Percentiles rank a stretch among this genome's conserved stretches.
Evolutionary conservation across 768 basidiomycete genomes (phyloP).

Genomic region (Suillus placidus): DNA sequence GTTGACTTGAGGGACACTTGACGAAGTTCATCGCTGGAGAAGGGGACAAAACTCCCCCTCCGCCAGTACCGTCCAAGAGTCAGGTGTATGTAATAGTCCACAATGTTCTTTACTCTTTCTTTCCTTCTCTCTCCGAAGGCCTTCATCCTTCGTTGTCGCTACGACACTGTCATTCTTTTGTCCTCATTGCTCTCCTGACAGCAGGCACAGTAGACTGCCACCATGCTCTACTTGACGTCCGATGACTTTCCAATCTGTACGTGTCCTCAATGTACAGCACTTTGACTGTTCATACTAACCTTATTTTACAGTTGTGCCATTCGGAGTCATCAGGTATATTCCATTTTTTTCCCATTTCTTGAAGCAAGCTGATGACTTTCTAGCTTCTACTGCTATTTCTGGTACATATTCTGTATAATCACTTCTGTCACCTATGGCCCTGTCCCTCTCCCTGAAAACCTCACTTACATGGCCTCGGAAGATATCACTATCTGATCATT

Average conservation of each 20-base stretch:
- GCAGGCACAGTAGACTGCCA: slow-evolving; percentile 8
- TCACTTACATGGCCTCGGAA: slow-evolving; percentile 86
- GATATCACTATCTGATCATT: slow-evolving; percentile 93
- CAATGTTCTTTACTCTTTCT: not conserved
- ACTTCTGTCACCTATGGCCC: slow-evolving; percentile 84
- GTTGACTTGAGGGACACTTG: too few species aligned
- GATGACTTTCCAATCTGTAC: slow-evolving; percentile 90
- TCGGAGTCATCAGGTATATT: slow-evolving; percentile 81
- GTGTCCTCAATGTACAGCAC: slow-evolving; percentile 34
- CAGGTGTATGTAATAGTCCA: not conserved
- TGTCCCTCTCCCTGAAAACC: slow-evolving; percentile 87
- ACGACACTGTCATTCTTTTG: slow-evolving; percentile 18
- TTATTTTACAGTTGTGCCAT: slow-evolving; percentile 75
- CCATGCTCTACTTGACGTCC: slow-evolving; percentile 87
- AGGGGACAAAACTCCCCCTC: too few species aligned
- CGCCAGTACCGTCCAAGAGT: too few species aligned
- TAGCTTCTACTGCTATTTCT: slow-evolving; percentile 93
- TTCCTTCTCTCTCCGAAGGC: not conserved
- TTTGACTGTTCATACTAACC: slow-evolving; percentile 9
- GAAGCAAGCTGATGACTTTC: slow-evolving; percentile 7
- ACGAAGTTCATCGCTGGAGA: too few species aligned
- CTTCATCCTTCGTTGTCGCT: slow-evolving; percentile 9
- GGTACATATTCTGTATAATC: slow-evolving; percentile 84
- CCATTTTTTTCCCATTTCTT: not conserved
- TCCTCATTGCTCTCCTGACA: not conserved